Conservation (phyloP, 768 basidiomycete genomes). For the Lentinula aciculospora region DNA sequence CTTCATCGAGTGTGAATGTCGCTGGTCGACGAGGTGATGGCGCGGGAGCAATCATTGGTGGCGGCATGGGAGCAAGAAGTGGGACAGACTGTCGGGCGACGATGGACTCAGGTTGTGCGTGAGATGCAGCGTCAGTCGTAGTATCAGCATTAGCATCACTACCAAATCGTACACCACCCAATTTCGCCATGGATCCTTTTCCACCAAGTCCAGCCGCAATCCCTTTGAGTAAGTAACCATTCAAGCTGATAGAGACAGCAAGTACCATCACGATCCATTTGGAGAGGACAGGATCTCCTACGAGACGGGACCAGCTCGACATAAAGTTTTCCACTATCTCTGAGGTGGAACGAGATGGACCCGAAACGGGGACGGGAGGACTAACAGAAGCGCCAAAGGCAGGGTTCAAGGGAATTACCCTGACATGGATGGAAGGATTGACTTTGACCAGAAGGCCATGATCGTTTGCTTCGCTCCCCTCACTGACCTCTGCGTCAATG, state of each 20-base stretch:
- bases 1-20: conserved; percentile 50
- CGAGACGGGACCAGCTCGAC: conserved; percentile 83
- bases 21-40: conserved; percentile 13
- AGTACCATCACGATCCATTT: conserved; percentile 94
- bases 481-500: not conserved
- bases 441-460: conserved; percentile 54
- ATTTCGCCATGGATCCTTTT: conserved; percentile 14
- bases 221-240: conserved; percentile 89
- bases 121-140: not conserved
- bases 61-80: conserved; percentile 8
- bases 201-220: conserved; percentile 53
- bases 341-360: conserved; percentile 19
- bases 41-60: conserved; percentile 9
- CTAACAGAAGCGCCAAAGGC: not conserved
- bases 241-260: conserved; percentile 80
- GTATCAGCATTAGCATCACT: conserved; percentile 8
- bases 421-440: conserved; percentile 53
- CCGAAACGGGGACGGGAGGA: conserved; percentile 7
- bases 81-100: not conserved
- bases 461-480: conserved; percentile 7
- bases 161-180: conserved; percentile 20
- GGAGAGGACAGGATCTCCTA: conserved; percentile 88
- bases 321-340: conserved; percentile 81
- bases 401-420: conserved; percentile 28
- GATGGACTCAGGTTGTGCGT: not conserved